Percentiles rank a stretch among this genome's conserved stretches.
phyloP scores from a whole-genome alignment of 208 protist species.

The Trypanosomatidae sp. region DNA sequence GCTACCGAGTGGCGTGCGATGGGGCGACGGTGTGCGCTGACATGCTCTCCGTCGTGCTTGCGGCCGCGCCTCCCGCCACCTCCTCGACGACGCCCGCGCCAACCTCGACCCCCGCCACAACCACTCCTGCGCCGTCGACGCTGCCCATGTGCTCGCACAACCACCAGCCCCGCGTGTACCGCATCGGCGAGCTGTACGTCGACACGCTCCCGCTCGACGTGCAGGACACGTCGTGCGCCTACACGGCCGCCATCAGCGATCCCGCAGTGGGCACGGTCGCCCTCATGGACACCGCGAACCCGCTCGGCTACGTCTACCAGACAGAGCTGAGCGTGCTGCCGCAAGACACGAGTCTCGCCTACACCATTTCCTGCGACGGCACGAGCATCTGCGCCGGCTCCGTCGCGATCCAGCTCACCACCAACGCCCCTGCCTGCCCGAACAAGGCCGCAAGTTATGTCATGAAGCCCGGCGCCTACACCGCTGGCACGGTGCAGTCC shows the following conservation, averaged over 20 bases:
- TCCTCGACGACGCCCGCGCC: slow-evolving; percentile 7
- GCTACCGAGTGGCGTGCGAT: slow-evolving; percentile 34
- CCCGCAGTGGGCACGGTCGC: slow-evolving; percentile 28
- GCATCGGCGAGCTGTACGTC: slow-evolving; percentile 21
- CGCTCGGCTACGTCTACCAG: slow-evolving; percentile 47
- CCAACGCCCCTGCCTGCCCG: slow-evolving; percentile 25
- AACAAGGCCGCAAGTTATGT: slow-evolving; percentile 17
- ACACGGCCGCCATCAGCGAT: slow-evolving; percentile 24
- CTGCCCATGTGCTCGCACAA: slow-evolving; percentile 32
- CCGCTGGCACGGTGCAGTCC: slow-evolving; percentile 30
- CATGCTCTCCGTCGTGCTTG: slow-evolving; percentile 21
- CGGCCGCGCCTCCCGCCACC: slow-evolving; percentile 4
- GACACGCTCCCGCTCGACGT: slow-evolving; percentile 33
- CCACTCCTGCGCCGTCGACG: too few species aligned
- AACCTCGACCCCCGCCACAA: too few species aligned
- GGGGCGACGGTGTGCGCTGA: slow-evolving; percentile 41
- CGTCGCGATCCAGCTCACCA: slow-evolving; percentile 28
- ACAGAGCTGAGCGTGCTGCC: slow-evolving; percentile 8
- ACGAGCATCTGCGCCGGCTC: slow-evolving; percentile 33
- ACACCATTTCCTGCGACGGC: slow-evolving; percentile 42
- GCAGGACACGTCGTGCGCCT: slow-evolving; percentile 22
- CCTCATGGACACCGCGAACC: slow-evolving; percentile 14
- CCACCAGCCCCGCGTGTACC: slow-evolving; percentile 24
- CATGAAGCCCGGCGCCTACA: slow-evolving; percentile 25
- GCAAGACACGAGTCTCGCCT: slow-evolving; percentile 25